Base-by-base conservation (phyloP, 441 rosid genomes). In the Lepidium campestre region DNA sequence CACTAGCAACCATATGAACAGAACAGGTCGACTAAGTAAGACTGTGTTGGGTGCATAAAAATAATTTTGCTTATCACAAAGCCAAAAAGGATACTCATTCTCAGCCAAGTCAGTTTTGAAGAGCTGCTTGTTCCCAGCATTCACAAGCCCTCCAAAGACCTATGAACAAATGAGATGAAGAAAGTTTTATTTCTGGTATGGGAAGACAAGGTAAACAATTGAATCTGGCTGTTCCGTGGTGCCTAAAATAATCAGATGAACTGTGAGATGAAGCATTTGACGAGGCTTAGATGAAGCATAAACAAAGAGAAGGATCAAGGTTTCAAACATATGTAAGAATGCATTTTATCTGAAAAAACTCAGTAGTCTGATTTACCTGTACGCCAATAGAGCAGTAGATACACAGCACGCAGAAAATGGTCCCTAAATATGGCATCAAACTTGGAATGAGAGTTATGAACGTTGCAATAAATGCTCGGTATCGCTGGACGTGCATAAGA, bases 401-500 rank as follows among this genome's bases (percentile, higher is more conserved):
- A 75, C 98, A 91, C 46, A 91, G 63, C 40, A 94, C 86, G 46
- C 97, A 89, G 75, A 91, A 91, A 66, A 94, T 86, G 68, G 81
- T 88, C 41, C 99, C 99, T 47, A 94, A 80, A 68, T 89, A 94
- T 25, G 99, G 98, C 96, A 91, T 89, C 82, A 94, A 68, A 74
- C 99, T 94, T 67, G 98, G 99, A 77, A 94, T 58, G 59, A 94
- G 93, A 41, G 92, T 89, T 46, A 94, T 81, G 75, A 94, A 89
- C 25, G 99, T 94, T 31, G 99, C 89, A 57, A 94, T 74, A 76
- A 94, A 94, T 60, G 97, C 99, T 79, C 93, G 79, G 78, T 88
- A 94, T 35, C 78, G 80, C 42, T 60, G 72, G 58, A 94, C 96
- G 71, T 94, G 78, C 96, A 91, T 82, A 62, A 94, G 78, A 71